Percentiles rank a stretch among this genome's conserved stretches.
phyloP scores from a whole-genome alignment of 352 stramenopile species.

The Peronospora belbahrii region DNA sequence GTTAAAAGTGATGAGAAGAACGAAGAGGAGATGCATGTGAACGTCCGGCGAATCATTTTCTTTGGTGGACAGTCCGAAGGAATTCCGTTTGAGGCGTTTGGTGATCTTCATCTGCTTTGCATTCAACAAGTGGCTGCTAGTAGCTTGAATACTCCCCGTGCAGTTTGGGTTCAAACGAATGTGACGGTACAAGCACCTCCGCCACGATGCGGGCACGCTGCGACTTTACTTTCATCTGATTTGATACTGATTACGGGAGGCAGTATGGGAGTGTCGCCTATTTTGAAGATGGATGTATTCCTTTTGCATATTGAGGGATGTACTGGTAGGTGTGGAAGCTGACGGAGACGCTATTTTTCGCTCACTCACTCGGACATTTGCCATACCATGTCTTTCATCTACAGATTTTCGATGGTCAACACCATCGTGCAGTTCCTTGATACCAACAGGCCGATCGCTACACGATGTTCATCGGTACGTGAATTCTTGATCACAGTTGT shows the following conservation, averaged over 20 bases:
- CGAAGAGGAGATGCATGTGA: no score
- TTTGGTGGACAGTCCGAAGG: constrained; percentile 59
- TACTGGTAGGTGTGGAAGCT: constrained; percentile 12
- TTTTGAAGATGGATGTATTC: constrained; percentile 36
- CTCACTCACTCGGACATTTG: not conserved
- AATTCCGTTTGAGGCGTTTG: constrained; percentile 61
- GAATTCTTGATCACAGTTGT: not conserved
- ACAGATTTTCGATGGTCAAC: constrained; percentile 53
- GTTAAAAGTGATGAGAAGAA: no score
- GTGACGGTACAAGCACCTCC: no score
- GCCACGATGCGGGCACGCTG: no score
- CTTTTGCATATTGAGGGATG: constrained; percentile 37
- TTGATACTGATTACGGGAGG: no score
- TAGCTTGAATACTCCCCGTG: no score
- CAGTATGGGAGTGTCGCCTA: no score
- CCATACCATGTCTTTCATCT: not conserved
- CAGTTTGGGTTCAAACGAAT: no score
- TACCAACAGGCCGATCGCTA: constrained; percentile 40
- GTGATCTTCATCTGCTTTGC: constrained; percentile 49
- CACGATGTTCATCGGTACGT: constrained; percentile 47
- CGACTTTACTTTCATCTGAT: no score
- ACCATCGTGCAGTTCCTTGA: constrained; percentile 10
- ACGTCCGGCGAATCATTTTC: constrained; percentile 47
- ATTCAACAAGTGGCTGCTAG: no score
- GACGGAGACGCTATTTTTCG: not conserved